phyloP scores from a whole-genome alignment of 768 basidiomycete species.

The Podaxis sp. region DNA sequence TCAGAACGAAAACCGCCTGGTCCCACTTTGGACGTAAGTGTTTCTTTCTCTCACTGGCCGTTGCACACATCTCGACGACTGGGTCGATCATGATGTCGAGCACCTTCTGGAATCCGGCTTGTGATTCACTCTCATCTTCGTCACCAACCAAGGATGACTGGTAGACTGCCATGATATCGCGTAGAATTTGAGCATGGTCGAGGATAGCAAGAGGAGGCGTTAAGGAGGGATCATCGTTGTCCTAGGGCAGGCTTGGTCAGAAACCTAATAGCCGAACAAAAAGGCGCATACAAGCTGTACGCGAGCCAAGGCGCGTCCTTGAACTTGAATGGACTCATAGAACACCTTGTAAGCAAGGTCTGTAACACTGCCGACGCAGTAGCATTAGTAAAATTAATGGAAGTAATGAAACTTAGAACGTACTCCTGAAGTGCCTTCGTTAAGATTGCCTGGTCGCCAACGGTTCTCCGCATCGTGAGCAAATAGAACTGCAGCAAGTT shows the following conservation, averaged over 20 bases:
- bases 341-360: slow-evolving; percentile 79
- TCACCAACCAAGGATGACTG: slow-evolving; percentile 78
- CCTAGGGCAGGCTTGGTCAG: slow-evolving; percentile 34
- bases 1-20: slow-evolving; percentile 75
- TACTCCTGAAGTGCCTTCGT: slow-evolving; percentile 79
- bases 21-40: slow-evolving; percentile 67
- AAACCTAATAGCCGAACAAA: neutral
- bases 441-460: slow-evolving; percentile 79
- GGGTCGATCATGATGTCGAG: slow-evolving; percentile 86
- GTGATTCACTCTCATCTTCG: slow-evolving; percentile 38
- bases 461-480: slow-evolving; percentile 88
- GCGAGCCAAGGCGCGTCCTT: slow-evolving; percentile 62
- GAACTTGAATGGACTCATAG: slow-evolving; percentile 81
- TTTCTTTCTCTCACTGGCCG: slow-evolving; percentile 63
- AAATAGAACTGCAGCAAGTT: slow-evolving; percentile 95
- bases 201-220: slow-evolving; percentile 75
- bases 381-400: neutral
- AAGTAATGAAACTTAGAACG: slow-evolving; percentile 18
- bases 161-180: slow-evolving; percentile 88
- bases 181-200: slow-evolving; percentile 78
- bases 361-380: slow-evolving; percentile 54
- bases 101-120: slow-evolving; percentile 59
- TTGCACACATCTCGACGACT: slow-evolving; percentile 67
- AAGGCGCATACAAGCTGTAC: slow-evolving; percentile 44
- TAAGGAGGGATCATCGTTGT: slow-evolving; percentile 63